phyloP scores from a whole-genome alignment of 1,139 yeast genomes.

The Entelexis paramagnoliae region DNA sequence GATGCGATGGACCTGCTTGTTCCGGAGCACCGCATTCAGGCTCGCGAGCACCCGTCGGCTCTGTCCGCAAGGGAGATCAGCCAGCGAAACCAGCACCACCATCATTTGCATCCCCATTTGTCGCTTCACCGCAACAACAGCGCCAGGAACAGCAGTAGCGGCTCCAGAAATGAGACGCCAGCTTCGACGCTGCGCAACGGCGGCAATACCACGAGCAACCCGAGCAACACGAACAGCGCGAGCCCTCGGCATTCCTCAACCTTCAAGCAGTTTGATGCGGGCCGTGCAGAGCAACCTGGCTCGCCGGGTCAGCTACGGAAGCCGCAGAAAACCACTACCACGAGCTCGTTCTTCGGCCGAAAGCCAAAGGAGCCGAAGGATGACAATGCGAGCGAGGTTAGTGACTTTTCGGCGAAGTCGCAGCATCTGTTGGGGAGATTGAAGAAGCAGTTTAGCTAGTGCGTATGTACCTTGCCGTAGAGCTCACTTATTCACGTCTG shows the following conservation, averaged over 20 bases:
- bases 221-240: too few species aligned
- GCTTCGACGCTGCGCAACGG: neutral
- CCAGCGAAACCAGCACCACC: neutral
- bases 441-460: slow-evolving; percentile 5
- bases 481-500: too few species aligned
- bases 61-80: neutral
- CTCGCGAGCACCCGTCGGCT: slow-evolving; percentile 5
- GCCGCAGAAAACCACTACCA: neutral
- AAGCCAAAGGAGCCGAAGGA: slow-evolving; percentile 1
- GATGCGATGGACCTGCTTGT: neutral
- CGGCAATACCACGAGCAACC: too few species aligned
- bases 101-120: neutral
- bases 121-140: neutral
- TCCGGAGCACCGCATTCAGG: slow-evolving; percentile 10
- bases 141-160: neutral
- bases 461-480: too few species aligned
- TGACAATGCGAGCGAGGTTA: neutral
- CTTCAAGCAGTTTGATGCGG: neutral
- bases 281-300: slow-evolving; percentile 1
- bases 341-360: neutral
- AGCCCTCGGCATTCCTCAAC: slow-evolving; percentile 1
- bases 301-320: slow-evolving; percentile 6
- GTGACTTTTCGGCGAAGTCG: neutral
- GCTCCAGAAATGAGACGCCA: neutral
- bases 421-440: slow-evolving; percentile 9